Base-by-base conservation (phyloP, 805 yeast species). In the Cyberlindnera saturnus region DNA sequence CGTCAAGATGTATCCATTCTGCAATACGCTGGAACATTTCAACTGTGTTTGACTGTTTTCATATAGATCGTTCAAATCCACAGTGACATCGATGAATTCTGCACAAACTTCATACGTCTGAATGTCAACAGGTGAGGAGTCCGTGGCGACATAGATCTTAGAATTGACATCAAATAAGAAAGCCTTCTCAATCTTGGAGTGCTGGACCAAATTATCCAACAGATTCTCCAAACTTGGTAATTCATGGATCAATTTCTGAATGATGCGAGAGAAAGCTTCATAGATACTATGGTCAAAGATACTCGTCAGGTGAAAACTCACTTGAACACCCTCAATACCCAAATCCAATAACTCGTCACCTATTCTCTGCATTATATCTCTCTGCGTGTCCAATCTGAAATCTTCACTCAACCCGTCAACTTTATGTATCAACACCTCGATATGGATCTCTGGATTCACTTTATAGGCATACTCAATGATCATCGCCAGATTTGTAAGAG, bases 41-140 rank as follows among this genome's bases (percentile, higher is more conserved):
- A 81, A 62, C 38, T 51, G 32, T 51, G 47, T 26, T 19, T 39
- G 42, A 16, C 43, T 37, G 15, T 40, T 38, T 39, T 75, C 75
- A 52, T 85, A 83, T 36, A 85, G 61, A 40, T 84, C 85, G 53
- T 87, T 90, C 50, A 93, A 66, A 58, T 93, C 98, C 20, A 89
- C 82, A 3, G 96, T 82, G 14, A 91, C 93, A 62, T 93, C 98
- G 37, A 93, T 91, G 58, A 93, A 93, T 58, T 93, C 98, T 0
- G 97, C 95, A 63, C 98, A 93, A 2, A 91, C 95, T 61, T 93
- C 97, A 61, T 93, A 93, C 0, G 95, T 86, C 58, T 89, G 96
- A 34, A 88, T 84, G 64, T 91, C 98, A 33, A 91, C 96, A 0
- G 98, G 97, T 2, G 90, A 81, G 0, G 96, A 86, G 62, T 93